Conservation (phyloP, 1,139 yeast genomes). For the Saccharomycopsis phalli region DNA sequence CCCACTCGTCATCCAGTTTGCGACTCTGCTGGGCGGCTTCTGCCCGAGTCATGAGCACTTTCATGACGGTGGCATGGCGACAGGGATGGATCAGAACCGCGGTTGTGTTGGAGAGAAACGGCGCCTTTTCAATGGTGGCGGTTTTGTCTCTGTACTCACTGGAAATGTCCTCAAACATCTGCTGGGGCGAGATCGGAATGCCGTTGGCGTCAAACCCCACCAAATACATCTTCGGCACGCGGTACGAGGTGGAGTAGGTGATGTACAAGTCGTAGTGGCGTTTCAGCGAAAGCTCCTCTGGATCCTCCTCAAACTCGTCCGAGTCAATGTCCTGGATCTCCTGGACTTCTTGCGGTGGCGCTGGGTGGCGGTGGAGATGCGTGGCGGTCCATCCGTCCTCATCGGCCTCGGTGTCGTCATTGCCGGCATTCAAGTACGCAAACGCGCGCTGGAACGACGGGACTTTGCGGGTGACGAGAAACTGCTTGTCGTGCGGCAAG, state of each 20-base stretch:
- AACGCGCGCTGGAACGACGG: slow-evolving; percentile 76
- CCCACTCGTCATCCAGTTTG: slow-evolving; percentile 32
- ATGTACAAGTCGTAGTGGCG: slow-evolving; percentile 84
- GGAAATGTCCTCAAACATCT: slow-evolving; percentile 92
- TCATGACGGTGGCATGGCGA: slow-evolving; percentile 91
- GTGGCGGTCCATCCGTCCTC: slow-evolving; percentile 57
- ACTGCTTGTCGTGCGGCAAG: slow-evolving; percentile 81
- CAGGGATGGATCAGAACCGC: slow-evolving; percentile 95
- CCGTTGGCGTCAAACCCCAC: slow-evolving; percentile 85
- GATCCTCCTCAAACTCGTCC: slow-evolving; percentile 35
- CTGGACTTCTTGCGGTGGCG: slow-evolving; percentile 24
- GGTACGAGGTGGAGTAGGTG: slow-evolving; percentile 85
- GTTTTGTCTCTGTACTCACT: slow-evolving; percentile 92
- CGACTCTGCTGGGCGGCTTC: slow-evolving; percentile 32
- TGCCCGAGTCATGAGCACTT: slow-evolving; percentile 65
- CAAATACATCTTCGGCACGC: slow-evolving; percentile 91
- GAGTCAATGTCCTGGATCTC: slow-evolving; percentile 34
- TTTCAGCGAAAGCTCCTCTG: slow-evolving; percentile 29
- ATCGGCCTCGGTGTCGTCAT: slow-evolving; percentile 33
- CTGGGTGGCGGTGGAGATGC: slow-evolving; percentile 12
- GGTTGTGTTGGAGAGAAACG: slow-evolving; percentile 70
- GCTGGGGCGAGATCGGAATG: slow-evolving; percentile 73
- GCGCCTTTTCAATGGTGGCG: slow-evolving; percentile 90
- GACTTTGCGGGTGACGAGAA: slow-evolving; percentile 76
- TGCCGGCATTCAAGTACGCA: slow-evolving; percentile 36